These are phyloP conservation scores for Podospora didyma DNA, from an alignment of 495 filamentous ascomycete genomes.

Conservation along the genomic window DNA sequence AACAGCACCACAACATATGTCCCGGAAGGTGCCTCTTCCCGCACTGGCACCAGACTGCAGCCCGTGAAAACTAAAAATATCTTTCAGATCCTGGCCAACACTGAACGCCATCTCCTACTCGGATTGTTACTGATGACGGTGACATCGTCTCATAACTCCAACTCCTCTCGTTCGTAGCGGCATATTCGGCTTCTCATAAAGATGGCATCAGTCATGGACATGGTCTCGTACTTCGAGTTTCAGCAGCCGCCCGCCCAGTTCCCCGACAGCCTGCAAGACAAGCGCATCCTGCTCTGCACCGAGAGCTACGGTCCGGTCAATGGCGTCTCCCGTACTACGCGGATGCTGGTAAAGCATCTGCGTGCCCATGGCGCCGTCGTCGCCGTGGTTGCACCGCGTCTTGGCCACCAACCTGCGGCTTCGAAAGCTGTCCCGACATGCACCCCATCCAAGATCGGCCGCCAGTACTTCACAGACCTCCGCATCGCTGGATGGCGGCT, in stretches of 20 bases:
- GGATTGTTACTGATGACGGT: no score
- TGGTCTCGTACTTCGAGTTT: no score
- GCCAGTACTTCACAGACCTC: constrained; percentile 39
- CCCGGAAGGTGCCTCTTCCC: no score
- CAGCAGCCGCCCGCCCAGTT: constrained; percentile 13
- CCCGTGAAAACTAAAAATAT: no score
- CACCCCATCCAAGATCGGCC: not conserved
- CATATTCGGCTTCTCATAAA: no score
- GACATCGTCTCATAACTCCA: no score
- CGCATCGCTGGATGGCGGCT: constrained; percentile 56
- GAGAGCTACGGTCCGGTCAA: constrained; percentile 65
- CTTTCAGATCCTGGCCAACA: no score
- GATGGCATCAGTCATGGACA: not conserved
- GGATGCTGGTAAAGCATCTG: constrained; percentile 58
- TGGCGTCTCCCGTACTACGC: constrained; percentile 59
- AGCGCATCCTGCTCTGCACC: constrained; percentile 56
- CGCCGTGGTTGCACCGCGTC: constrained; percentile 54
- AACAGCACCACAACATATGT: no score
- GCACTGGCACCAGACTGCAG: no score
- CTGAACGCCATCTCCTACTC: no score
- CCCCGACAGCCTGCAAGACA: constrained; percentile 46
- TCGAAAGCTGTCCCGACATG: not conserved
- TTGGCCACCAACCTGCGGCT: constrained; percentile 28
- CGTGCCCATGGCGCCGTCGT: constrained; percentile 52
- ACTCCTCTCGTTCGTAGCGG: no score